Evolutionary conservation across 306 rosid species (phyloP).

Genomic region (Vigna mungo): DNA sequence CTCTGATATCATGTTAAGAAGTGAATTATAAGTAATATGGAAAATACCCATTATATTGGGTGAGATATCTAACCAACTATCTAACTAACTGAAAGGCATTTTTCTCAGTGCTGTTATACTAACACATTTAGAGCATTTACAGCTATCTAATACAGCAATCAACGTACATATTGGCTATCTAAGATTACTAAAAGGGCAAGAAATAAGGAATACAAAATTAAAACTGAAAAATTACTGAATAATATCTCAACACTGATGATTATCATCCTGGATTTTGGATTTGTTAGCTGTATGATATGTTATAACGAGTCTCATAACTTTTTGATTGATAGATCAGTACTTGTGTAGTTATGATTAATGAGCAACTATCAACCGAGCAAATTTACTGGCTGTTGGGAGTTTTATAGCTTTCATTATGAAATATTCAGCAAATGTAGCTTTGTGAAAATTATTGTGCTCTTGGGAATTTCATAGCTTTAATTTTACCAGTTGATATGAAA

Average conservation of each 20-base stretch:
- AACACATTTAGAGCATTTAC: too few species aligned
- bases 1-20: too few species aligned
- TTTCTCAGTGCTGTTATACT: too few species aligned
- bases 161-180: neutral
- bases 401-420: constrained; percentile 14
- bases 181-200: neutral
- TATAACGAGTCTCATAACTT: constrained; percentile 9
- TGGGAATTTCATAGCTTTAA: neutral
- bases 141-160: too few species aligned
- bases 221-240: neutral
- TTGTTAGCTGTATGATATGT: constrained; percentile 15
- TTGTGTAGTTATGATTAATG: constrained; percentile 22
- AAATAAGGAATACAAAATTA: neutral
- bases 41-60: too few species aligned
- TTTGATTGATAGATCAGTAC: constrained; percentile 18
- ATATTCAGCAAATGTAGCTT: neutral
- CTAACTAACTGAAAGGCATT: too few species aligned
- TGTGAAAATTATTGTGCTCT: neutral
- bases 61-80: too few species aligned
- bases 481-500: neutral
- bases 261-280: constrained; percentile 31
- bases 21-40: too few species aligned
- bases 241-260: neutral
- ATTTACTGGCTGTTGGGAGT: constrained; percentile 28
- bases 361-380: neutral